Base-by-base conservation (phyloP, 2,329 filamentous ascomycete genomes). In the Pleoardoris graminearum region DNA sequence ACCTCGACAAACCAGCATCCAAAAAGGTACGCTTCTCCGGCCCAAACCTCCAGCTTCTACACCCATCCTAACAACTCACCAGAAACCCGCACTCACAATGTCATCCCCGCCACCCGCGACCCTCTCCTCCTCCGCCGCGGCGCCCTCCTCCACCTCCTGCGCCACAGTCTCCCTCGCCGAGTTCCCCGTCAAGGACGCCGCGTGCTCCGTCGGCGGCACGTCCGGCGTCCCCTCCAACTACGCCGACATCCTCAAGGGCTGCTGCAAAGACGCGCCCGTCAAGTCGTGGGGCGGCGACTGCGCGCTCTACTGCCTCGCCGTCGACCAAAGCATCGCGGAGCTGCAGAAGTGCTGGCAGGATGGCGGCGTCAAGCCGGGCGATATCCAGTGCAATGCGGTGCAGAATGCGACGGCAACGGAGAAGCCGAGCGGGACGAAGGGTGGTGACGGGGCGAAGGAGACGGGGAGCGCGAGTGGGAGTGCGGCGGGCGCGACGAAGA, bases 181-280 rank as follows among this genome's bases (percentile, higher is more conserved):
- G 16, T 65, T 68, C 54, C 69, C 68, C 6, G 66, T 61, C 8
- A 17, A 51, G 36, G 69, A 72, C 41, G 51, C 60, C 30, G 60
- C 56, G 52, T 72, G 69, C 58, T 65, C 63, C 14, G 59, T 70
- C 36, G 65, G 58, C 42, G 61, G 63, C 61, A 60, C 39, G 25
- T 38, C 38, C 1, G 58, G 63, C 30, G 42, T 71, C 10, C 61
- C 66, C 7, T 54, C 52, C 45, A 69, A 66, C 55, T 66, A 66
- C 17, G 53, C 55, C 33, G 51, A 59, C 22, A 57, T 60, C 17
- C 59, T 71, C 35, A 54, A 60, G 8, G 48, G 53, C 37, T 72
- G 69, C 64, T 72, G 69, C 65, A 69, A 69, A 35, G 53, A 55
- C 29, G 67, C 66, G 7, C 62, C 67, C 6, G 68, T 71, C 39